Evolutionary conservation across 495 filamentous ascomycete species (phyloP).

Genomic region (Thermochaetoides thermophila): DNA sequence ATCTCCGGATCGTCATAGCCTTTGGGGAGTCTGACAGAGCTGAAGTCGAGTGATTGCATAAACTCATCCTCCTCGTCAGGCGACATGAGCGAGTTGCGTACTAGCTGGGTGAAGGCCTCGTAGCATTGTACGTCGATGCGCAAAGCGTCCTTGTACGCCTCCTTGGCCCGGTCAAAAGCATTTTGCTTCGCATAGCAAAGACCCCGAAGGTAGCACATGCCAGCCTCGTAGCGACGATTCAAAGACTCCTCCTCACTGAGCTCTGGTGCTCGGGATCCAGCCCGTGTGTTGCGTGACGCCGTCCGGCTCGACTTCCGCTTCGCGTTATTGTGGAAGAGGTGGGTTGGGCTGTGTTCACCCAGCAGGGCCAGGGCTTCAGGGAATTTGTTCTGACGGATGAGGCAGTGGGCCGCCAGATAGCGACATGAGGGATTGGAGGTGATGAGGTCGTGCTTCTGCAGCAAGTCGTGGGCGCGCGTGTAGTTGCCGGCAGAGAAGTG

Average conservation of each 20-base stretch:
- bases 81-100: slow-evolving; percentile 96
- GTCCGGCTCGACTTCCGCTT: slow-evolving; percentile 38
- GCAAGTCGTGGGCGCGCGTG: slow-evolving; percentile 69
- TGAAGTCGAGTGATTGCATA: slow-evolving; percentile 81
- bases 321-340: slow-evolving; percentile 55
- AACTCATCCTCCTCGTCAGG: slow-evolving; percentile 92
- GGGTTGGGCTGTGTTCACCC: slow-evolving; percentile 80
- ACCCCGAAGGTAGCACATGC: slow-evolving; percentile 91
- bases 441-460: slow-evolving; percentile 74
- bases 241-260: slow-evolving; percentile 53
- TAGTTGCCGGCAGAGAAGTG: slow-evolving; percentile 92
- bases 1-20: slow-evolving; percentile 34
- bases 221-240: slow-evolving; percentile 79
- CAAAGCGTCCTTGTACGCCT: slow-evolving; percentile 95
- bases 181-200: slow-evolving; percentile 96
- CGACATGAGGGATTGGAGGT: slow-evolving; percentile 67
- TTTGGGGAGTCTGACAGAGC: slow-evolving; percentile 45
- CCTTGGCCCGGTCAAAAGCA: slow-evolving; percentile 89
- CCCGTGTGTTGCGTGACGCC: slow-evolving; percentile 28
- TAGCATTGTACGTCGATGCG: slow-evolving; percentile 96
- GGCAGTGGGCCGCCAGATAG: slow-evolving; percentile 85
- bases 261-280: slow-evolving; percentile 31
- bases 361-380: slow-evolving; percentile 79
- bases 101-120: slow-evolving; percentile 93
- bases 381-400: slow-evolving; percentile 78